phyloP scores from a whole-genome alignment of 306 rosid genomes.

The Begonia loranthoides region DNA sequence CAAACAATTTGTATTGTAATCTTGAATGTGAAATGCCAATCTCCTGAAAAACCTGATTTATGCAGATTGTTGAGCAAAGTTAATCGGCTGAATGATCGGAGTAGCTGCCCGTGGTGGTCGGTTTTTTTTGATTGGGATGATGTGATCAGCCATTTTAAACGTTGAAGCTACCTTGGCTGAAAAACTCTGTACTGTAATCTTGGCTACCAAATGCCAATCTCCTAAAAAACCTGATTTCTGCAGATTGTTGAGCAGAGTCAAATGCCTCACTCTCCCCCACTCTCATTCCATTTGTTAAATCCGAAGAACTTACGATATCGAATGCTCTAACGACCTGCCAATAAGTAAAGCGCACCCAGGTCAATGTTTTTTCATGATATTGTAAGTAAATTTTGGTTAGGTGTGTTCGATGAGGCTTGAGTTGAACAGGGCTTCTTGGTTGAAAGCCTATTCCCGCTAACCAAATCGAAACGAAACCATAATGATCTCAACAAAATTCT shows the following conservation, averaged over 20 bases:
- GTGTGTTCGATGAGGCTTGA: no score
- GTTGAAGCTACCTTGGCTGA: slow-evolving; percentile 30
- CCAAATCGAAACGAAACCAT: no score
- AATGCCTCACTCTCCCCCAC: slow-evolving; percentile 64
- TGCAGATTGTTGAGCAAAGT: slow-evolving; percentile 63
- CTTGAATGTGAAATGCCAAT: slow-evolving; percentile 72
- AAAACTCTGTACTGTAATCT: slow-evolving; percentile 56
- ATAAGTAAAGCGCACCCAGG: not conserved
- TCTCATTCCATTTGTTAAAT: slow-evolving; percentile 77
- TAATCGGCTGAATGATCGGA: slow-evolving; percentile 17
- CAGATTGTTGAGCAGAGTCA: slow-evolving; percentile 62
- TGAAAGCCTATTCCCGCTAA: no score
- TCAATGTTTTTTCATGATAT: no score
- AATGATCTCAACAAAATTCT: no score
- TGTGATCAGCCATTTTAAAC: not conserved
- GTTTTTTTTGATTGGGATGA: no score
- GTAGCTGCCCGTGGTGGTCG: no score
- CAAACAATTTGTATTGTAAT: slow-evolving; percentile 51
- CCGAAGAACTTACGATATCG: slow-evolving; percentile 48
- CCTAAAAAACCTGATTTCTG: slow-evolving; percentile 53
- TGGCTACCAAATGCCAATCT: slow-evolving; percentile 78
- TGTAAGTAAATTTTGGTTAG: no score
- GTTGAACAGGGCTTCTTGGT: no score
- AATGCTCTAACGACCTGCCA: slow-evolving; percentile 82
- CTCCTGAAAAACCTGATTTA: slow-evolving; percentile 55